Percentiles rank a stretch among this genome's conserved stretches.
Conservation (phyloP, 306 rosid species). For the Corylus avellana region DNA sequence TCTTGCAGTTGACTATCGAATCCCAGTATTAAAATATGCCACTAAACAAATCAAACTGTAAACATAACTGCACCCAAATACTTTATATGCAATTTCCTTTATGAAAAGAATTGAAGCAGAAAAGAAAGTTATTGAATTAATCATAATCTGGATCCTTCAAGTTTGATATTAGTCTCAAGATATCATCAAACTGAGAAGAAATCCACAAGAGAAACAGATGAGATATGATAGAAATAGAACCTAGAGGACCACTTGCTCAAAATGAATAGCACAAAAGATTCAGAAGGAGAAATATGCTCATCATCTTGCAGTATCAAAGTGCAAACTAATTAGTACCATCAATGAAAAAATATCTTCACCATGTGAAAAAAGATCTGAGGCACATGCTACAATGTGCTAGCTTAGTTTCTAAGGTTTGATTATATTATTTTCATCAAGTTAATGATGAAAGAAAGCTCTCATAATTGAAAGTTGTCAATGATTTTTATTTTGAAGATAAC, state of each 20-base stretch:
- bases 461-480: not conserved
- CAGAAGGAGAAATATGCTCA: not conserved
- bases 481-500: not conserved
- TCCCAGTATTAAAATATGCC: not conserved
- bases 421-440: not conserved
- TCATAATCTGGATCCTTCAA: slow-evolving; percentile 9
- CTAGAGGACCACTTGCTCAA: not conserved
- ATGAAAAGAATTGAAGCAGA: no score
- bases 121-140: slow-evolving; percentile 13
- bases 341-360: not conserved
- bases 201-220: not conserved
- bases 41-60: not conserved
- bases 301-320: not conserved
- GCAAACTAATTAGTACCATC: not conserved
- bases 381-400: not conserved
- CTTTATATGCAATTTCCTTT: not conserved
- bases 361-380: not conserved
- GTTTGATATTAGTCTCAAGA: slow-evolving; percentile 3
- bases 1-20: not conserved
- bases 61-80: not conserved
- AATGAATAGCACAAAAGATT: not conserved
- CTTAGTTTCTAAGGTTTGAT: not conserved
- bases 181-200: not conserved
- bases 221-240: not conserved
- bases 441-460: not conserved